Conservation (phyloP, 805 yeast species). For the Kazachstania viticola region DNA sequence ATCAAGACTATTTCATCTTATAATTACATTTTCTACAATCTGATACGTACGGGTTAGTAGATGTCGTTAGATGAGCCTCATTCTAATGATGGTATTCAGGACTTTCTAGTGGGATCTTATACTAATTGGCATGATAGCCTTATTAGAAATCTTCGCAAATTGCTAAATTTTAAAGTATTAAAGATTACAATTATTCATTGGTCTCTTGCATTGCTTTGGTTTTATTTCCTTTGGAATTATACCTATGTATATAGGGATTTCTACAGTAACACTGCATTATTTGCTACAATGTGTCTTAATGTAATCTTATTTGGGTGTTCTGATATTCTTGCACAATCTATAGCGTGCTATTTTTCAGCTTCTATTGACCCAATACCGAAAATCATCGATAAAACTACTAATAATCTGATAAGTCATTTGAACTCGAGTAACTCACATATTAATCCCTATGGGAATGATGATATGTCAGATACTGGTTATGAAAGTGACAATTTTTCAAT, state of each 20-base stretch:
- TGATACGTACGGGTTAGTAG: too few relatives aligned
- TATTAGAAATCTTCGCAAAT: too few relatives aligned
- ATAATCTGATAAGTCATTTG: slow-evolving; percentile 6
- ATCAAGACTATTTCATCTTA: too few relatives aligned
- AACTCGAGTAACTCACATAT: not conserved
- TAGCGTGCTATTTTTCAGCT: slow-evolving; percentile 29
- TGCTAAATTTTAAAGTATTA: too few relatives aligned
- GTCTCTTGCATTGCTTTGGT: slow-evolving; percentile 38
- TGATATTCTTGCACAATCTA: slow-evolving; percentile 77
- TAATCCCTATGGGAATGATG: slow-evolving; percentile 1
- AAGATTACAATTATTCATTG: slow-evolving; percentile 49
- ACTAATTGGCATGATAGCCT: too few relatives aligned
- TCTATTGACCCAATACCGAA: slow-evolving; percentile 15
- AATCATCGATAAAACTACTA: slow-evolving; percentile 8
- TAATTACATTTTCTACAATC: too few relatives aligned
- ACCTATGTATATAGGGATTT: slow-evolving; percentile 47
- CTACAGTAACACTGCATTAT: slow-evolving; percentile 52
- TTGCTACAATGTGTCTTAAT: slow-evolving; percentile 76
- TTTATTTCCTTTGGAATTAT: slow-evolving; percentile 38
- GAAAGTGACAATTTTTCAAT: slow-evolving; percentile 18
- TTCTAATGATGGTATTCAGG: too few relatives aligned
- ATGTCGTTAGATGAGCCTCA: too few relatives aligned
- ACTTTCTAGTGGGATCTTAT: too few relatives aligned
- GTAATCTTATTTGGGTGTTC: slow-evolving; percentile 79
- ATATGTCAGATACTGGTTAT: slow-evolving; percentile 7